Conservation (phyloP, 2,329 filamentous ascomycete species). For the Sporothrix phasma region DNA sequence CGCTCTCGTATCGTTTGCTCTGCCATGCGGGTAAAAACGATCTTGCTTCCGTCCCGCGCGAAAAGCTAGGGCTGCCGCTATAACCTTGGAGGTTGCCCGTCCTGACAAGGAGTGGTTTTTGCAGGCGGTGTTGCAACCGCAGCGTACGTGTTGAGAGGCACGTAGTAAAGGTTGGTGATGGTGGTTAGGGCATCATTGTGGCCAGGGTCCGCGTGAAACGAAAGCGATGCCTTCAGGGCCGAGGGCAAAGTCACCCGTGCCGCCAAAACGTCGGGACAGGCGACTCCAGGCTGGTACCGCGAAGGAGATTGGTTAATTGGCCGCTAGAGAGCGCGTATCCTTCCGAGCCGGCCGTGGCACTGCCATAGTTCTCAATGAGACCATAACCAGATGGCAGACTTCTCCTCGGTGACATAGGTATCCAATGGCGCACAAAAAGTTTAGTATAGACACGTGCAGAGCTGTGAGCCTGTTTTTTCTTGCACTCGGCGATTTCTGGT, state of each 20-base stretch:
- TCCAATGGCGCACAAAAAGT: constrained; percentile 78
- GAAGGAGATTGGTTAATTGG: constrained; percentile 54
- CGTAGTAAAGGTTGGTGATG: constrained; percentile 66
- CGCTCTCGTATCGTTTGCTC: constrained; percentile 66
- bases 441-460: constrained; percentile 62
- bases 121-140: constrained; percentile 35
- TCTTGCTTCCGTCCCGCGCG: constrained; percentile 57
- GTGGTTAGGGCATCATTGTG: constrained; percentile 47
- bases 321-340: constrained; percentile 32
- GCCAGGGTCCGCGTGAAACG: constrained; percentile 62
- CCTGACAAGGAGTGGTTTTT: constrained; percentile 25
- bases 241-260: constrained; percentile 70
- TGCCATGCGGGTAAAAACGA: constrained; percentile 76
- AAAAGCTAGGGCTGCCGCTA: constrained; percentile 59
- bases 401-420: constrained; percentile 57
- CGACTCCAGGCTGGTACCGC: constrained; percentile 47
- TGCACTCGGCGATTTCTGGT: neutral
- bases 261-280: constrained; percentile 73
- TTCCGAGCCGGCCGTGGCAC: constrained; percentile 21
- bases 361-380: constrained; percentile 36
- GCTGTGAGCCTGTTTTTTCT: constrained; percentile 45
- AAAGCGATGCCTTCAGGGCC: constrained; percentile 57
- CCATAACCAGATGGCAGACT: constrained; percentile 66
- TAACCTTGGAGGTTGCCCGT: constrained; percentile 53
- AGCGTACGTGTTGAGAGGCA: constrained; percentile 57